These are phyloP conservation scores for Yamadazyma philogaea DNA, from an alignment of 805 yeast genomes.

Conservation along the genomic window DNA sequence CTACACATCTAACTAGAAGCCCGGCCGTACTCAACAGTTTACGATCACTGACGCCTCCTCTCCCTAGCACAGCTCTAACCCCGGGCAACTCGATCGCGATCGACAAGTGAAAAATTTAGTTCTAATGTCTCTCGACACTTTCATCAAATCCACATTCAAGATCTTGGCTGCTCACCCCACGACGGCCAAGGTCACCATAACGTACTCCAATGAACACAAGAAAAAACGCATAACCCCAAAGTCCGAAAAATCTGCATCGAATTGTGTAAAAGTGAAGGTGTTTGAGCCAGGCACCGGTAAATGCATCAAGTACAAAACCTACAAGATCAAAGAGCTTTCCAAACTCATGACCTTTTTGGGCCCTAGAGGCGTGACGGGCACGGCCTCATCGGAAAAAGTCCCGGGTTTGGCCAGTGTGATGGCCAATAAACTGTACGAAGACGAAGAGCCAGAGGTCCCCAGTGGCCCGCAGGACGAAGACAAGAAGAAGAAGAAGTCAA, in stretches of 20 bases:
- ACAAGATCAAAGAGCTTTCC: slow-evolving; percentile 68
- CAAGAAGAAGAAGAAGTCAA: neutral
- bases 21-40: too few species aligned
- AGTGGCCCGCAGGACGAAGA: slow-evolving; percentile 10
- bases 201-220: slow-evolving; percentile 31
- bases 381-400: slow-evolving; percentile 7
- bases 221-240: slow-evolving; percentile 17
- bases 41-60: too few species aligned
- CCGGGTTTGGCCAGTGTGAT: slow-evolving; percentile 40
- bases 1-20: too few species aligned
- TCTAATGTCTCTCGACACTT: slow-evolving; percentile 12
- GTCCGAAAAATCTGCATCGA: slow-evolving; percentile 22
- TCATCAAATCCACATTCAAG: slow-evolving; percentile 17
- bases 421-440: slow-evolving; percentile 35
- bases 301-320: slow-evolving; percentile 55
- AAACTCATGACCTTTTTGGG: slow-evolving; percentile 72
- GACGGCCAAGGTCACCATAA: slow-evolving; percentile 32
- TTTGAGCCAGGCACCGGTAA: slow-evolving; percentile 64
- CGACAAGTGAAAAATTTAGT: neutral
- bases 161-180: slow-evolving; percentile 38
- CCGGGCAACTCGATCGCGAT: neutral
- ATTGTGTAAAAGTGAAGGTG: slow-evolving; percentile 53
- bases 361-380: slow-evolving; percentile 53
- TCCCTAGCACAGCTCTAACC: too few species aligned
- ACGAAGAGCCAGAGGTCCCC: slow-evolving; percentile 13